A percentile compares a stretch with the other conserved stretches of the same genome.
These are phyloP conservation scores for Letharia lupina DNA, from an alignment of 495 filamentous ascomycete species.

Conservation along the genomic window DNA sequence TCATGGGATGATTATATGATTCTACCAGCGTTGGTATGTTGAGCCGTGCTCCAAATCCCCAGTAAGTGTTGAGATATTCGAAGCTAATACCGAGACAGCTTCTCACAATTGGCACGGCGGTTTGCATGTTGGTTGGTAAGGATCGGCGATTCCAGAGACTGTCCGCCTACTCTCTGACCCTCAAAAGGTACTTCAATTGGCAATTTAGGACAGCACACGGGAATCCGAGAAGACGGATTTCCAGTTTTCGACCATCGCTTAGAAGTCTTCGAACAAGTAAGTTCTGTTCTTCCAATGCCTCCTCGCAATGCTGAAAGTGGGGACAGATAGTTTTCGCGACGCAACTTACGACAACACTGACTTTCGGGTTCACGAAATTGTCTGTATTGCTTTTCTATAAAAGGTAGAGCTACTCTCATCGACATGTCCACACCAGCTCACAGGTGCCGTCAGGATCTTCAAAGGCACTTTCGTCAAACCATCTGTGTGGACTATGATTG, in stretches of 20 bases:
- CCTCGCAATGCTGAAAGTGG: neutral
- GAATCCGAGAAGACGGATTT: neutral
- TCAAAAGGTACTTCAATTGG: neutral
- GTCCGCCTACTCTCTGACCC: neutral
- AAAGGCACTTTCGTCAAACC: neutral
- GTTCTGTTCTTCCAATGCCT: neutral
- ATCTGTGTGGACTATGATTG: neutral
- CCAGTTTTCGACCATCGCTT: neutral
- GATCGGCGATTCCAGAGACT: no score
- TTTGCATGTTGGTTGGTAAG: conserved; percentile 9
- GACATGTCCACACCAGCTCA: neutral
- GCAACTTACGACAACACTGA: conserved; percentile 1
- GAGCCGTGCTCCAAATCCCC: neutral
- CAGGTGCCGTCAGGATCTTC: neutral
- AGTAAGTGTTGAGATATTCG: neutral
- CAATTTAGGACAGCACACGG: neutral
- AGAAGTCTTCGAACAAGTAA: neutral
- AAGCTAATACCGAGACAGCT: neutral
- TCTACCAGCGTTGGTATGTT: conserved; percentile 12
- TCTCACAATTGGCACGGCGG: neutral
- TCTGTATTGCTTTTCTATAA: conserved; percentile 11
- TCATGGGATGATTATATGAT: conserved; percentile 14
- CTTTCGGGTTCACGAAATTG: conserved; percentile 6
- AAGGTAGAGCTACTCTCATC: neutral
- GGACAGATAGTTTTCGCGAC: neutral